Evolutionary conservation across 2,329 filamentous ascomycete species (phyloP), one percentile per base, ranked within the genome.

Genomic region (Arthrobotrys megalospora): DNA sequence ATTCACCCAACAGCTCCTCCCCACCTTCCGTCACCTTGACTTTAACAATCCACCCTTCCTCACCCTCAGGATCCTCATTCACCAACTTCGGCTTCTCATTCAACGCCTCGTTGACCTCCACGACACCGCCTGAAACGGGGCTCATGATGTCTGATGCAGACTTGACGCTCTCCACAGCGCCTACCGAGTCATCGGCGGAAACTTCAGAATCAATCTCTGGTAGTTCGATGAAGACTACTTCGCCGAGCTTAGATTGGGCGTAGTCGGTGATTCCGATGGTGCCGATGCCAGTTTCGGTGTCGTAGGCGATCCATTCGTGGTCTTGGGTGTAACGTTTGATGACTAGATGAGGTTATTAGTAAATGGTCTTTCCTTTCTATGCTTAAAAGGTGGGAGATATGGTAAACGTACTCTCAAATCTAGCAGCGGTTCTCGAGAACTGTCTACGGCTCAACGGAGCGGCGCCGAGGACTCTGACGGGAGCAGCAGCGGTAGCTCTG

Each of bases 111-210:
- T 99, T 99, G 82, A 91, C 88, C 83, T 91, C 89, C 43, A 89
- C 88, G 79, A 99, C 90, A 81, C 87, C 92, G 83, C 95, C 95
- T 65, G 88, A 86, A 81, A 97, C 89, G 16, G 96, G 96, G 12
- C 93, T 91, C 86, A 97, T 92, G 87, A 99, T 97, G 85, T 99
- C 96, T 80, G 93, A 95, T n/a, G 96, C 96, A 80, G 92, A 96
- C 88, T 99, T 99, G 85, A 99, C 96, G 1, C 94, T 97, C 87
- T 99, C 96, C 82, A 99, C 95, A 78, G 95, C 94, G 81, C 96
- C 96, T 81, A 98, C 92, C 80, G 92, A 88, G 83, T 98, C 95
- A 82, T 94, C 94, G 72, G 90, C 89, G 75, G 86, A 85, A 79
- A 97, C 88, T 82, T 91, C 89, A 81, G 90, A 87, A 80, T 90